Conservation (phyloP, 331 rosid species). For the Rhamnella rubrinervis region DNA sequence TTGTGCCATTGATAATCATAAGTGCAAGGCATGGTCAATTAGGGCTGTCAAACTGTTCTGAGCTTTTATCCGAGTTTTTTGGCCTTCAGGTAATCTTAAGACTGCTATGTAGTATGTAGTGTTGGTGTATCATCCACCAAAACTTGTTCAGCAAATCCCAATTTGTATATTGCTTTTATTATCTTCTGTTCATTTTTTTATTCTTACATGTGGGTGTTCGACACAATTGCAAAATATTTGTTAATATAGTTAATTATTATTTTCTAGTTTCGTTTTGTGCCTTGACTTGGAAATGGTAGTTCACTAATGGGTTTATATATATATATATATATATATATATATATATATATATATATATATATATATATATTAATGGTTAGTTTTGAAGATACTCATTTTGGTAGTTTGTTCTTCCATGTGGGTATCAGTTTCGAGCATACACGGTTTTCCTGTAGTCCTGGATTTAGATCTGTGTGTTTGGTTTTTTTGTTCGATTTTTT, state of each 20-base stretch:
- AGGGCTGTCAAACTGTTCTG: too few species aligned
- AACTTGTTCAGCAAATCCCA: background rate
- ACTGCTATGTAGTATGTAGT: background rate
- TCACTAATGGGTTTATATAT: too few species aligned
- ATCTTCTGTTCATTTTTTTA: slow-evolving; percentile 13
- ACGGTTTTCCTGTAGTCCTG: slow-evolving; percentile 10
- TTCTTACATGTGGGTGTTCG: slow-evolving; percentile 35
- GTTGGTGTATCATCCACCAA: background rate
- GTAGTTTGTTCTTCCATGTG: slow-evolving; percentile 26
- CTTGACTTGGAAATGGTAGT: slow-evolving; percentile 18
- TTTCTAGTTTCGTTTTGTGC: slow-evolving; percentile 20
- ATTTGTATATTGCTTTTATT: background rate
- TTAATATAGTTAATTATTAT: slow-evolving; percentile 29
- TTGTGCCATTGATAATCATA: too few species aligned
- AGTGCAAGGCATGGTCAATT: too few species aligned
- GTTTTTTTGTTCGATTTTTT: background rate
- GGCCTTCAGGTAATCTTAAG: slow-evolving; percentile 19
- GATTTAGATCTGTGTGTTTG: slow-evolving; percentile 11
- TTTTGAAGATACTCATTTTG: slow-evolving; percentile 10
- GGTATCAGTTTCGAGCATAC: slow-evolving; percentile 23
- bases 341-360: background rate
- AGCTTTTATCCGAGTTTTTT: background rate
- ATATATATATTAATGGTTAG: slow-evolving; percentile 4
- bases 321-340: too few species aligned
- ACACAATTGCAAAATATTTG: slow-evolving; percentile 12